A percentile compares a stretch with the other conserved stretches of the same genome.
Conservation (phyloP, 371 early-diverging fungal genomes). For the Conidiobolus incongruus region DNA sequence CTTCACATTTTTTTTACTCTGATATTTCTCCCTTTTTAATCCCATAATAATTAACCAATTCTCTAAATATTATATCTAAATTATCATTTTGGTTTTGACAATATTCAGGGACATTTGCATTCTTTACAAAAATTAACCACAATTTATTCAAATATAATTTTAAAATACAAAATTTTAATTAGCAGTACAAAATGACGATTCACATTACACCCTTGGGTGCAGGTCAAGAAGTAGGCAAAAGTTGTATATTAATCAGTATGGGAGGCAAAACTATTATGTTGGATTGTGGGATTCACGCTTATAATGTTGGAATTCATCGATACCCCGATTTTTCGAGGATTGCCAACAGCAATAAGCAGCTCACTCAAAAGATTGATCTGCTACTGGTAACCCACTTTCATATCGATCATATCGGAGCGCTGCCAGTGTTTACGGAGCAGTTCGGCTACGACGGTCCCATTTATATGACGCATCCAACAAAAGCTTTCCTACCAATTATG, state of each 20-base stretch:
- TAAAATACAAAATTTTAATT: too few relatives aligned
- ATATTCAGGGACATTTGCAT: too few relatives aligned
- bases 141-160: too few relatives aligned
- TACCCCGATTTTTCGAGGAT: conserved; percentile 97
- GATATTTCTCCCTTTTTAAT: too few relatives aligned
- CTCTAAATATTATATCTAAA: too few relatives aligned
- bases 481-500: conserved; percentile 79
- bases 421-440: conserved; percentile 90
- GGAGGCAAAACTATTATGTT: conserved; percentile 87
- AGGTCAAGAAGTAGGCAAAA: conserved; percentile 79
- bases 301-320: conserved; percentile 81
- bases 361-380: conserved; percentile 68
- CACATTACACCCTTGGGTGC: conserved; percentile 28
- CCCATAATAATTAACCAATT: too few relatives aligned
- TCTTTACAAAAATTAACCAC: too few relatives aligned
- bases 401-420: conserved; percentile 91
- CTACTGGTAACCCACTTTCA: conserved; percentile 93
- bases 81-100: too few relatives aligned
- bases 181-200: conserved; percentile 23
- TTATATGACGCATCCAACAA: conserved; percentile 93
- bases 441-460: conserved; percentile 88
- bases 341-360: conserved; percentile 55
- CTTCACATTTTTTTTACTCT: too few relatives aligned
- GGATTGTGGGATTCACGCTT: conserved; percentile 99
- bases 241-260: conserved; percentile 75